Evolutionary conservation across 1,284 basidiomycete species (phyloP).

Genomic region (Apiotrichum veenhuisii): DNA sequence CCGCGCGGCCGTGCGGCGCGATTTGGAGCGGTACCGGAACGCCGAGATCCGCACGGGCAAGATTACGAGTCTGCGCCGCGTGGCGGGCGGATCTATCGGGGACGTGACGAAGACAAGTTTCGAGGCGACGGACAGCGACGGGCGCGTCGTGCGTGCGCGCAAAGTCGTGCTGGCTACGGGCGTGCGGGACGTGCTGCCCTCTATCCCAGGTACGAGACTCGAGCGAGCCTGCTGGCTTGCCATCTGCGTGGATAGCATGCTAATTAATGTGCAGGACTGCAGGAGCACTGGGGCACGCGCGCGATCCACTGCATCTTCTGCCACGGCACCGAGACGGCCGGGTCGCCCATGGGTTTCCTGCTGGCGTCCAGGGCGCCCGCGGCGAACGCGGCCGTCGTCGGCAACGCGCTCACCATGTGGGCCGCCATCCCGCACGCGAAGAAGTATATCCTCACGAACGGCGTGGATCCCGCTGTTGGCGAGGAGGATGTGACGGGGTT

Average conservation of each 20-base stretch:
- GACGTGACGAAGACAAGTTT: slow-evolving; percentile 2
- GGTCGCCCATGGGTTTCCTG: slow-evolving; percentile 28
- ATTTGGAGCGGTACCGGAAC: neutral
- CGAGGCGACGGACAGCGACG: slow-evolving; percentile 21
- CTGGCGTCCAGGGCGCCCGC: slow-evolving; percentile 13
- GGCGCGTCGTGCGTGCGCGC: slow-evolving; percentile 17
- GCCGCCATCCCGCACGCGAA: slow-evolving; percentile 16
- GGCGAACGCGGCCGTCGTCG: slow-evolving; percentile 20
- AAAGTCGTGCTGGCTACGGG: slow-evolving; percentile 36
- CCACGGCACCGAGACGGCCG: slow-evolving; percentile 34
- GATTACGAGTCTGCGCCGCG: slow-evolving; percentile 13
- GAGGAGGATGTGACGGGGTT: slow-evolving; percentile 21
- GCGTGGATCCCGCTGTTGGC: slow-evolving; percentile 19
- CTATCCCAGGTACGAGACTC: slow-evolving; percentile 27
- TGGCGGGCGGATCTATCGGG: neutral
- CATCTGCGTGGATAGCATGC: too few species aligned
- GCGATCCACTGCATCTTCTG: slow-evolving; percentile 37
- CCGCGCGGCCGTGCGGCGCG: slow-evolving; percentile 10
- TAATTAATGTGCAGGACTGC: too few species aligned
- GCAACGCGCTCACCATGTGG: slow-evolving; percentile 27
- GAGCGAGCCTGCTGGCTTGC: too few species aligned
- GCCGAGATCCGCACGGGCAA: slow-evolving; percentile 11
- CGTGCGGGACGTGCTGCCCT: slow-evolving; percentile 26
- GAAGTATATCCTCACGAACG: slow-evolving; percentile 27
- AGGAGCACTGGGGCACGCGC: slow-evolving; percentile 29